Base-by-base conservation (phyloP, 352 stramenopile genomes). In the Globisporangium camurandrum region DNA sequence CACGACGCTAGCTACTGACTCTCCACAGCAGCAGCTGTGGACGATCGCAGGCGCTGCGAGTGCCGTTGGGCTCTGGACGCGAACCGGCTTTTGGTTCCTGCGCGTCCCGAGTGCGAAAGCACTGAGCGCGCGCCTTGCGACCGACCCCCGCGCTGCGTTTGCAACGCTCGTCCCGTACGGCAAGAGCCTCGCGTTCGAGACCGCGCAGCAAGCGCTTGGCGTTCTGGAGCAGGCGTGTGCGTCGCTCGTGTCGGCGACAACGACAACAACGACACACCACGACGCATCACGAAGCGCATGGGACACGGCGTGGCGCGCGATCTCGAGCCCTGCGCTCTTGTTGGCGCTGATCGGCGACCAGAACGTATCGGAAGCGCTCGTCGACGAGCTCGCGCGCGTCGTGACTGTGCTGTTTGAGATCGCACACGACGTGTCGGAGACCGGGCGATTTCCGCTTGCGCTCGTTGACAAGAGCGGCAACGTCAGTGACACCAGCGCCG, bases 311-410 rank as follows among this genome's bases (percentile, higher is more conserved):
- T 47, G 66, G 9, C 38, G 47, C n/a, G 50, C 53, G 44, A 66
- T 89, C 17, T 82, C 77, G 17, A 87, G 67, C 38, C 81, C 84
- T 14, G 67, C 77, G 8, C 64, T 91, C 11, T 49, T 95, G 20
- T 62, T 95, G 11, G 71, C 81, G n/a, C 57, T 84, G 23, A 57
- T 88, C 14, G 46, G 64, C 6, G 64, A 72, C 44, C 48, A 61
- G 30, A 58, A 62, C 36, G 57, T 62, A 14, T 66, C 64, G 4
- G 54, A 70, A 46, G 37, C 69, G 27, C 51, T 93, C 1, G 53
- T 90, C 7, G 47, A 74, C 42, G 75, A 86, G n/a, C 60, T 92
- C n/a, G 61, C 67, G 3, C 63, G 68, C 27, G 58, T 85, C 23
- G 69, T 93, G 10, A 30, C 60, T 16, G 45, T 70, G 22, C 57